Base-by-base conservation (phyloP, 768 basidiomycete species). In the Hemileccinum impolitum region DNA sequence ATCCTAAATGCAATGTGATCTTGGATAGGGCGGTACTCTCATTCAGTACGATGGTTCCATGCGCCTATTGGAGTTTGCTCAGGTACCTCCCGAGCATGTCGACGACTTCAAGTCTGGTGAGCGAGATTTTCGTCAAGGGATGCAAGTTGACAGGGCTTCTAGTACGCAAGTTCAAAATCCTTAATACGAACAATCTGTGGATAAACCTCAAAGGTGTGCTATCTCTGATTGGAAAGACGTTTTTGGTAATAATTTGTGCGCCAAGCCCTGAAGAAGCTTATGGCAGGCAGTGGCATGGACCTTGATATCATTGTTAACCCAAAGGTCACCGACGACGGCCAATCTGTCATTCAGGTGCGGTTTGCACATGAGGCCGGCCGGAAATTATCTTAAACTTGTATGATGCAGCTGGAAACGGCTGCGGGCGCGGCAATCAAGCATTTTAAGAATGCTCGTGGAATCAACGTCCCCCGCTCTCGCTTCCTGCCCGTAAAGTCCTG, bases 251-350 rank as follows among this genome's bases (percentile, higher is more conserved):
- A 34, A 42, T 31, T 31, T 30, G 18, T 62, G 45, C 58, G 11
- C 36, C 63, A 23, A 84, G 93, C 92, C 40, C 79, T 96, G 67
- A 96, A 93, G 77, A 82, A 84, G 47, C 78, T 94, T 59, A 90
- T 95, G 87, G 88, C 90, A 54, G 77, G 71, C 31, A 90, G 93
- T 58, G 80, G 78, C 45, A 84, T 96, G 77, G 90, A 91, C 67
- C 78, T 97, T 42, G 94, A 97, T 65, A 94, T 96, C 71, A 95
- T 95, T 72, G 83, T 93, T 72, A 94, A 94, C 74, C 84, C 84
- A 58, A 91, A 94, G 78, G 79, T 78, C 51, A 88, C 82, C 25
- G 93, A 95, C 58, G 83, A 88, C 52, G 94, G 93, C 14, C 81
- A 85, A 55, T 76, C 90, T 30, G 86, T 96, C 64, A 81, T 96